Evolutionary conservation across 345 rosid genomes (phyloP), one percentile per base, ranked within the genome.

Genomic region (Gossypium stocksii): DNA sequence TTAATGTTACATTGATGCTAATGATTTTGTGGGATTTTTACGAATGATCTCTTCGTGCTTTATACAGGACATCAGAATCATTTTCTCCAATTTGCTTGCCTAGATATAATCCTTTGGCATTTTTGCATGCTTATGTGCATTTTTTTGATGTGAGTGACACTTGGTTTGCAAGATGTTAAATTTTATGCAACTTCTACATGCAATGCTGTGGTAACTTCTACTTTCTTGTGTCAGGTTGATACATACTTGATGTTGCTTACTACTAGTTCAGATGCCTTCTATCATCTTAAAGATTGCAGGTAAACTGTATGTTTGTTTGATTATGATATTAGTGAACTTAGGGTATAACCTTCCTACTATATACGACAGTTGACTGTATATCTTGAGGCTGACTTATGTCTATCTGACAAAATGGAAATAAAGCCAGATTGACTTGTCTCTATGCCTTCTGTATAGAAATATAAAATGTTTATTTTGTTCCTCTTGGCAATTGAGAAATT

Each of bases 81-180:
- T 96, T 96, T 79, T 96, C 97, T n/a, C 99, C 99, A 78, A 96
- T 93, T 82, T 96, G 99, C 86, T 83, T 96, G 62, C 98, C 98
- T 56, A 89, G 99, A 89, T 96, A 96, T 81, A 96, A 96, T 78
- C 90, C 99, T 62, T 84, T 84, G 88, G 94, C 98, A 49, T 96
- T 96, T 86, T 80, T 96, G 76, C 90, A 96, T 85, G 95, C 97
- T 61, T 96, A 96, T 82, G 95, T 96, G 79, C 90, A 90, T 80
- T 96, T 85, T 84, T 85, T 93, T 71, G 98, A 91, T 81, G 99
- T 93, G 86, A 96, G 99, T 87, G 73, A 51, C 29, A 61, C 68
- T 66, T 76, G 34, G 58, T 62, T 46, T 57, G 45, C 65, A 41
- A 46, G 45, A n/a, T 72, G 70, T 51, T 22, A 12, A 34, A 77